Evolutionary conservation across 176 grass and related monocot genomes (phyloP).

Genomic region (Carex cristatella): DNA sequence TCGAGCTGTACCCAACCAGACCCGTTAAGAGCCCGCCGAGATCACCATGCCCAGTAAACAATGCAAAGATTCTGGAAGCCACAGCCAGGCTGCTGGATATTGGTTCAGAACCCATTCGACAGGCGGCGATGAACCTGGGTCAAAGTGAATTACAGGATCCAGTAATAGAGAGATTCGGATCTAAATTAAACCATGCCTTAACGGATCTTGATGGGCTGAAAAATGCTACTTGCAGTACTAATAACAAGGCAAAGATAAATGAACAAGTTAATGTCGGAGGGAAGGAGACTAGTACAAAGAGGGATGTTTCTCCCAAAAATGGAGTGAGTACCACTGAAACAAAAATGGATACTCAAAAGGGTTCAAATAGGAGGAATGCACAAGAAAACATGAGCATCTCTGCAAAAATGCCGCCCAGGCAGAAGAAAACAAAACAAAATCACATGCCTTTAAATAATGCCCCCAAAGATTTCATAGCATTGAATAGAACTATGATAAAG

Average conservation of each 20-base stretch:
- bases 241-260: constrained; percentile 24
- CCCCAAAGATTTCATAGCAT: constrained; percentile 31
- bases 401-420: constrained; percentile 31
- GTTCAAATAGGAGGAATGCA: background rate
- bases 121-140: background rate
- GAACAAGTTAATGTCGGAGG: constrained; percentile 24
- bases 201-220: background rate
- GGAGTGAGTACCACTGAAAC: background rate
- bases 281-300: constrained; percentile 25
- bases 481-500: constrained; percentile 38
- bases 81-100: constrained; percentile 61
- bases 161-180: constrained; percentile 11
- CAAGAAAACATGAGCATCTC: constrained; percentile 19
- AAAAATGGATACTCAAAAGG: constrained; percentile 27
- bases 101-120: constrained; percentile 39
- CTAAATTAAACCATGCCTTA: constrained; percentile 20
- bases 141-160: background rate
- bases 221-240: constrained; percentile 7
- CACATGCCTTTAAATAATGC: constrained; percentile 21
- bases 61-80: constrained; percentile 51
- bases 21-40: constrained; percentile 50
- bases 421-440: constrained; percentile 72
- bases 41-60: constrained; percentile 48
- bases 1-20: constrained; percentile 14
- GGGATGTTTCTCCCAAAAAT: constrained; percentile 27